These are phyloP conservation scores for Venturiaceae sp. DNA, from an alignment of 2,329 filamentous ascomycete species.

Conservation along the genomic window DNA sequence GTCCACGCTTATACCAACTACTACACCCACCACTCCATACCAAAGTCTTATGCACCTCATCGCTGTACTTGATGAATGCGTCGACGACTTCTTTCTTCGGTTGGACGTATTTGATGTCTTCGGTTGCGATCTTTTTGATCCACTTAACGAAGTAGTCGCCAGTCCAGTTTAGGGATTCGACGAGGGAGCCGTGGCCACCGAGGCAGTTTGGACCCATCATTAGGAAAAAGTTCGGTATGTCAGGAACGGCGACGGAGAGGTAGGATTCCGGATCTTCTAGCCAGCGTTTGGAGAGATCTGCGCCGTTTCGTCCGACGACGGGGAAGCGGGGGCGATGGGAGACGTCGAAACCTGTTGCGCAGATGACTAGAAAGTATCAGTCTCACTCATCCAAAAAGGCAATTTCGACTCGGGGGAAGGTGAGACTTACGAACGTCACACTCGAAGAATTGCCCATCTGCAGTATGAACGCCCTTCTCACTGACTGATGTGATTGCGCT, in stretches of 20 bases:
- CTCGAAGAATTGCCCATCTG: slow-evolving; percentile 6
- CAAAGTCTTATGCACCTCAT: slow-evolving; percentile 5
- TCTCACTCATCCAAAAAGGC: not conserved
- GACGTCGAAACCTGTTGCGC: slow-evolving; percentile 36
- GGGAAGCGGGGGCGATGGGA: slow-evolving; percentile 33
- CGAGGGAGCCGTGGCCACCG: slow-evolving; percentile 19
- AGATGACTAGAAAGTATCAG: too few species aligned
- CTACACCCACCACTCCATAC: not conserved
- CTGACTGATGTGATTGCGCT: slow-evolving; percentile 6
- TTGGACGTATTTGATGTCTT: slow-evolving; percentile 2
- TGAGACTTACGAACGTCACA: slow-evolving; percentile 32
- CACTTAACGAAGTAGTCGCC: slow-evolving; percentile 3
- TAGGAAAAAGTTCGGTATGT: slow-evolving; percentile 34
- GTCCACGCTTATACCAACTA: not conserved
- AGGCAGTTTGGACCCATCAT: slow-evolving; percentile 28
- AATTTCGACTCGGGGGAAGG: slow-evolving; percentile 39
- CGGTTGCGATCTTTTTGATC: slow-evolving; percentile 3
- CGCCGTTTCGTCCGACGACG: slow-evolving; percentile 29
- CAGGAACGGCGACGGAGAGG: slow-evolving; percentile 29
- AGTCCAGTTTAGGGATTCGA: not conserved
- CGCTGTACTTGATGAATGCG: slow-evolving; percentile 1
- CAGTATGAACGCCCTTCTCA: slow-evolving; percentile 5
- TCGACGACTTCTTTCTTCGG: slow-evolving; percentile 4
- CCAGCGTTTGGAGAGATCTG: slow-evolving; percentile 31
- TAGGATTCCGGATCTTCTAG: slow-evolving; percentile 28